Evolutionary conservation across 345 rosid genomes (phyloP).

Genomic region (Pistacia vera): DNA sequence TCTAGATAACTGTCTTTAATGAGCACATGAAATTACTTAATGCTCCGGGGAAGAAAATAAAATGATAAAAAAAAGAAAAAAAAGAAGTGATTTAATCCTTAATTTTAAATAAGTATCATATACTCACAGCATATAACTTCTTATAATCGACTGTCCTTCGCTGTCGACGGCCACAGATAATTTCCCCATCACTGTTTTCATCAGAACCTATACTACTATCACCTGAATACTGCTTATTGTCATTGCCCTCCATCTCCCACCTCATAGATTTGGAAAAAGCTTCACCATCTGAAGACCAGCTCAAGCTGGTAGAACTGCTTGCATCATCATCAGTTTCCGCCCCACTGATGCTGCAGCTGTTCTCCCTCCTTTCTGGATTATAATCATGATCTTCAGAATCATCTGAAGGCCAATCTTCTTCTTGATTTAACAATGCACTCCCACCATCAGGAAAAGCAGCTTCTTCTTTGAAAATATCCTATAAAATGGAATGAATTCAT

Average conservation of each 20-base stretch:
- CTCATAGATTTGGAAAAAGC: constrained; percentile 51
- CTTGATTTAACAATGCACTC: constrained; percentile 52
- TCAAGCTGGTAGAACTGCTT: constrained; percentile 69
- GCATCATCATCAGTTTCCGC: constrained; percentile 48
- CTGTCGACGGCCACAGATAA: constrained; percentile 71
- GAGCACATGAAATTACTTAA: constrained; percentile 7
- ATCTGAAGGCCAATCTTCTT: constrained; percentile 95
- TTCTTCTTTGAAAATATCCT: constrained; percentile 92
- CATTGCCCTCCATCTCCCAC: constrained; percentile 29
- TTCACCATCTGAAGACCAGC: constrained; percentile 78
- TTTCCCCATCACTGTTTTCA: constrained; percentile 65
- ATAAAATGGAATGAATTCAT: constrained; percentile 24
- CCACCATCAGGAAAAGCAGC: constrained; percentile 66
- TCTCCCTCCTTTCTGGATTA: constrained; percentile 73
- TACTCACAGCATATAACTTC: constrained; percentile 83
- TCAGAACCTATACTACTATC: constrained; percentile 50
- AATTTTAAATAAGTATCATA: constrained; percentile 1
- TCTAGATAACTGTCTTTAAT: constrained; percentile 4
- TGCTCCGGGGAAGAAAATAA: not conserved
- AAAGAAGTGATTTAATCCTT: not conserved
- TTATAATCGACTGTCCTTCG: constrained; percentile 83
- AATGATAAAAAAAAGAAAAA: too few relatives aligned
- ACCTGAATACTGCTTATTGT: constrained; percentile 32
- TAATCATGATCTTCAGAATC: constrained; percentile 93
- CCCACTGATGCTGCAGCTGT: constrained; percentile 41